Base-by-base conservation (phyloP, 2,329 filamentous ascomycete species). In the Triangularia setosa region DNA sequence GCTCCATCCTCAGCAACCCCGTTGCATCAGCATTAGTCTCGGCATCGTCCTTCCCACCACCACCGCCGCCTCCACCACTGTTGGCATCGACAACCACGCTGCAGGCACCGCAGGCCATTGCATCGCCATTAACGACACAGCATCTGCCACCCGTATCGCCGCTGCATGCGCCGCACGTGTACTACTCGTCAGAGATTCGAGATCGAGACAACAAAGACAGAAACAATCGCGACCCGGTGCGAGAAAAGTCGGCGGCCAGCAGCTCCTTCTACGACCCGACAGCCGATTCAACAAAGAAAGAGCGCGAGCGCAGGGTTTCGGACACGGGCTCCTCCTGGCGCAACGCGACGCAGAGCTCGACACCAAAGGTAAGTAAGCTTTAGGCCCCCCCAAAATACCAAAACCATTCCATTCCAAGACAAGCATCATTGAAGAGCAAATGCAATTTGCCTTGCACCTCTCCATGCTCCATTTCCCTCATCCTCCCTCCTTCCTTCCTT, bases 251-350 rank as follows among this genome's bases (percentile, higher is more conserved):
- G n/a, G 73, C 76, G 16, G 73, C 76, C 63, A 75, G 81, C 71
- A 79, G 79, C 73, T n/a, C n/a, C n/a, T 83, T 82, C 75, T 85
- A 85, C 76, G 83, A 85, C 69, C 82, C 82, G 16, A 80, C 80
- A 53, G 82, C 80, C 53, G 83, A 85, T 48, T 48, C 40, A 75
- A 79, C 78, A 35, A 79, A 78, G 67, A 79, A 76, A 66, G 80
- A 81, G 72, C 80, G 78, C 65, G 80, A 81, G 72, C 80, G 79
- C 70, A 77, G 75, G 66, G 73, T 79, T 69, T 81, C 79, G 64
- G 81, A 83, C 71, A 69, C 74, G 40, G 72, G 70, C 52, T 78
- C 79, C 52, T 77, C 79, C 70, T 82, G 81, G 79, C 79, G 79
- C 71, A 79, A 76, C 67, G 74, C 77, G 73, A 75, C 70, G 27